Conservation (phyloP, 2,329 filamentous ascomycete species). For the Paracoccidioides lutzii region DNA sequence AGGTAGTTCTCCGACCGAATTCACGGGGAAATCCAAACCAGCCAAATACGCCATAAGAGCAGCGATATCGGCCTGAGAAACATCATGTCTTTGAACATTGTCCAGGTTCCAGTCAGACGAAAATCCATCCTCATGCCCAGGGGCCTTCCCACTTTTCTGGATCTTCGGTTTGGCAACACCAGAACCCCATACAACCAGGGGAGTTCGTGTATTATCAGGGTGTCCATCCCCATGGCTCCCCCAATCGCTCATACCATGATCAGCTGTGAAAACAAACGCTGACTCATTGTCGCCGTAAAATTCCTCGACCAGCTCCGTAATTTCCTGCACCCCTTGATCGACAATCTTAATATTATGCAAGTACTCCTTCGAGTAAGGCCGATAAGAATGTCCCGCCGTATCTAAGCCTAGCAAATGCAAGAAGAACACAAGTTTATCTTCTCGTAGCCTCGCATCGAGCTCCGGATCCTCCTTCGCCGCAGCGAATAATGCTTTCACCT, state of each 20-base stretch:
- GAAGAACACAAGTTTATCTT: conserved; percentile 90
- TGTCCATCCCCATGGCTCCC: conserved; percentile 98
- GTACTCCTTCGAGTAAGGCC: conserved; percentile 93
- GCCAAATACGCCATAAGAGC: conserved; percentile 89
- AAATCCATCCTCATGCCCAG: conserved; percentile 76
- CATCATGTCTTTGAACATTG: conserved; percentile 72
- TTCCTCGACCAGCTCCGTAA: conserved; percentile 64
- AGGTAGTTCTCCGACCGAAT: conserved; percentile 88
- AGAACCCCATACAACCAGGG: conserved; percentile 84
- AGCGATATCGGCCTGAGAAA: conserved; percentile 85
- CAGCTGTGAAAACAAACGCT: conserved; percentile 91
- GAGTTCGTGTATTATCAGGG: conserved; percentile 91
- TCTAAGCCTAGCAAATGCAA: conserved; percentile 85
- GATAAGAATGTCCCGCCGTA: conserved; percentile 71
- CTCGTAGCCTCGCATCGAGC: conserved; percentile 55
- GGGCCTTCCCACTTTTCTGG: conserved; percentile 43
- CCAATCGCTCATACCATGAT: conserved; percentile 98
- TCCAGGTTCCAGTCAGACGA: conserved; percentile 81
- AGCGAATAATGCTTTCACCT: conserved; percentile 74
- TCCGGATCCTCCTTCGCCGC: conserved; percentile 66
- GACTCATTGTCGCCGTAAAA: conserved; percentile 81
- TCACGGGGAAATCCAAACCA: conserved; percentile 82
- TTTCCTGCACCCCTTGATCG: conserved; percentile 75
- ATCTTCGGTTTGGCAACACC: conserved; percentile 66
- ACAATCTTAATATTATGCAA: conserved; percentile 89